phyloP scores from a whole-genome alignment of 805 yeast genomes.

The Metschnikowia anglica region DNA sequence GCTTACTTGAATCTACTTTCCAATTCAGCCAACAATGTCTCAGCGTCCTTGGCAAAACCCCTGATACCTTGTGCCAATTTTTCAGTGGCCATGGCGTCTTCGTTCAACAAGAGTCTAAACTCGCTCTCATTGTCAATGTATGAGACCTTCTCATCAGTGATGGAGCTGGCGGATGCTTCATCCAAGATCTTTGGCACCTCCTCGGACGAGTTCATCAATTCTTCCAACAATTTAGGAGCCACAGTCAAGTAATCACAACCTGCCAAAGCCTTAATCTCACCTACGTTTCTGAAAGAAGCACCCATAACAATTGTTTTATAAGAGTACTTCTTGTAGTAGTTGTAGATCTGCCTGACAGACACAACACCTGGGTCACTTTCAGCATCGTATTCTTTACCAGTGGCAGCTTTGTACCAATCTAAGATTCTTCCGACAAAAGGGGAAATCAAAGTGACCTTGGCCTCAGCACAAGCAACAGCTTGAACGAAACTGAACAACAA shows the following conservation, averaged over 20 bases:
- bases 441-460: conserved; percentile 90
- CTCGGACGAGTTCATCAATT: conserved; percentile 73
- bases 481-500: conserved; percentile 91
- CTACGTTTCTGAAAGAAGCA: conserved; percentile 97
- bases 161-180: conserved; percentile 51
- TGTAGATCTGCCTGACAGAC: conserved; percentile 84
- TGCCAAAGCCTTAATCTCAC: conserved; percentile 93
- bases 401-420: conserved; percentile 95
- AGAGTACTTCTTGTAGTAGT: conserved; percentile 96
- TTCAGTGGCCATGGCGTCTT: conserved; percentile 98
- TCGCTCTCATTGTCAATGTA: conserved; percentile 81
- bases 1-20: conserved; percentile 49
- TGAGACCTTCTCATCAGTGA: conserved; percentile 59
- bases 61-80: conserved; percentile 98
- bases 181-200: conserved; percentile 81
- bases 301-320: conserved; percentile 99
- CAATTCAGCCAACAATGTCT: conserved; percentile 67
- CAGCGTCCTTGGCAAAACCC: conserved; percentile 91
- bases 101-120: conserved; percentile 89
- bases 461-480: conserved; percentile 99
- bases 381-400: conserved; percentile 78
- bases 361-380: conserved; percentile 94
- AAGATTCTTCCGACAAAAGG: conserved; percentile 99
- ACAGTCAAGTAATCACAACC: conserved; percentile 97
- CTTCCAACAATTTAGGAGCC: conserved; percentile 88